Base-by-base conservation (phyloP, 768 basidiomycete species). In the Mycena vulgaris region DNA sequence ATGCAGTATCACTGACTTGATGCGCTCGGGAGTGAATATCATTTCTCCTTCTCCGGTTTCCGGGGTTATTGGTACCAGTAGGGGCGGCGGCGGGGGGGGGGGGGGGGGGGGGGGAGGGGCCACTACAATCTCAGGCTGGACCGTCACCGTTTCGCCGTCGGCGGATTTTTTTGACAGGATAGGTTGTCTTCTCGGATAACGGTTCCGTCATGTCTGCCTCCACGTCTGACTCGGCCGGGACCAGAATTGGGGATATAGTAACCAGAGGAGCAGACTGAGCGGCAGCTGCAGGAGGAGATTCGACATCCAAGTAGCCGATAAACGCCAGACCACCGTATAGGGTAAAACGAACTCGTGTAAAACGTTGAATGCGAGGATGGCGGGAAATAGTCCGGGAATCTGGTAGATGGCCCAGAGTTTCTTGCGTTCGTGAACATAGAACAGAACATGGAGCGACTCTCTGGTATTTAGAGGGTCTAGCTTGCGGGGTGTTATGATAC, bases 381-480 rank as follows among this genome's bases (percentile, higher is more conserved):
- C 80, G 3, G 80, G 75, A 40, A 89, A 80, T 42, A 92, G 81
- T 19, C 89, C 89, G 0, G 90, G 89, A 0, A 87, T 88, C 37
- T 86, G 73, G 70, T 86, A 88, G 57, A 91, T 75, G 28, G 83
- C 79, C 88, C 89, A 89, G 3, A 88, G 90, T 25, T 82, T 83
- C n/a, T 83, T 81, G 47, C 87, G 85, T 75, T 92, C 90, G n/a
- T 88, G 87, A 14, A 85, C 85, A 0, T 90, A 90, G 66, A 90
- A 83, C 30, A 92, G 81, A 58, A 87, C 71, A 27, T 85, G 84
- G 11, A 91, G 78, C 19, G 89, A 85, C 64, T 84, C 80, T 25
- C 84, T 74, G 2, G 82, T 80, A 35, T 82, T 79, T 72, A 87
- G 82, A 61, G 81, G 86, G 10, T 88, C 87, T 11, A 92, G 78